A percentile compares a stretch with the other conserved stretches of the same genome.
Conservation (phyloP, 2,329 filamentous ascomycete species). For the Penicillium concentricum region DNA sequence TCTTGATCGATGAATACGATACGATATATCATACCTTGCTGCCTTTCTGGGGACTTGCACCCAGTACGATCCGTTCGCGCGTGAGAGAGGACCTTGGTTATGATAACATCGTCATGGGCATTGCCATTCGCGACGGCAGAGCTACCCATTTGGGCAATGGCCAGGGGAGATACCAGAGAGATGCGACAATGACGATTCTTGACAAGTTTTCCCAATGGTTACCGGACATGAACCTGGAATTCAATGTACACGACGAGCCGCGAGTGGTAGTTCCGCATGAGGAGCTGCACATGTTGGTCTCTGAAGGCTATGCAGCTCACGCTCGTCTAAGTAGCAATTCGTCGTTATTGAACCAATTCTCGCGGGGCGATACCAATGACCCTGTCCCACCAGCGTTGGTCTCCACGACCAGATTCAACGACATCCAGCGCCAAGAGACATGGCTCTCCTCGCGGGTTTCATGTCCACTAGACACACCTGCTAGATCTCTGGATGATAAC, state of each 20-base stretch:
- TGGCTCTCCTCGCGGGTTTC: conserved; percentile 13
- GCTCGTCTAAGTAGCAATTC: conserved; percentile 2
- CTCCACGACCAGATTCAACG: conserved; percentile 4
- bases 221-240: conserved; percentile 86
- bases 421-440: conserved; percentile 14
- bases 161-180: conserved; percentile 35
- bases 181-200: conserved; percentile 71
- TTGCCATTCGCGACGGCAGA: conserved; percentile 7
- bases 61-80: conserved; percentile 8
- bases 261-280: conserved; percentile 75
- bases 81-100: conserved; percentile 7
- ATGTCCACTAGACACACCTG: conserved; percentile 14
- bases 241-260: conserved; percentile 85
- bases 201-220: conserved; percentile 67
- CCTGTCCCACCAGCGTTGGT: background rate
- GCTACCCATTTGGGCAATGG: conserved; percentile 44
- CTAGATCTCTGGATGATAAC: conserved; percentile 2
- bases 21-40: conserved; percentile 12
- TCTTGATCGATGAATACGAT: conserved; percentile 17
- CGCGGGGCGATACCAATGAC: background rate
- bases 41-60: conserved; percentile 14
- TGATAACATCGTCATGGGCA: conserved; percentile 9
- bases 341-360: background rate
- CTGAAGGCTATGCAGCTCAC: conserved; percentile 25
- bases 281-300: conserved; percentile 65